phyloP scores from a whole-genome alignment of 305 asterid genomes.

The Solanum aculeatissimum region DNA sequence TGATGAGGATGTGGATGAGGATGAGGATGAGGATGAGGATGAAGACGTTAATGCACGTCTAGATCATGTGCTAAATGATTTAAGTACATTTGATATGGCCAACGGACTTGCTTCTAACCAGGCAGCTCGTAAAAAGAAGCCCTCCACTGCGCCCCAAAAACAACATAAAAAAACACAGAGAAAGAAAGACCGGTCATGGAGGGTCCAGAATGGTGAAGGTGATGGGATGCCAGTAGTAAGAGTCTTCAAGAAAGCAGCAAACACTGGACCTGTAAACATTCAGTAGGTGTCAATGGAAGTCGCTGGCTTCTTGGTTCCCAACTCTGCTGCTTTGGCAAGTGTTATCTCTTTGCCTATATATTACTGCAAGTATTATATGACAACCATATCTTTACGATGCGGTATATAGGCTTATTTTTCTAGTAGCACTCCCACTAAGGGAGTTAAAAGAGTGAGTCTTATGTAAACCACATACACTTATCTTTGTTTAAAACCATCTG shows the following conservation, averaged over 20 bases:
- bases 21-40: slow-evolving; percentile 13
- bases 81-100: slow-evolving; percentile 56
- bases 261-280: slow-evolving; percentile 35
- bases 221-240: slow-evolving; percentile 85
- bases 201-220: slow-evolving; percentile 39
- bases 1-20: slow-evolving; percentile 16
- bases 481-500: not conserved
- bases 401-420: not conserved
- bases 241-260: slow-evolving; percentile 62
- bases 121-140: slow-evolving; percentile 24
- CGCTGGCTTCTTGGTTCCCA: not conserved
- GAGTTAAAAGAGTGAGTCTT: not conserved
- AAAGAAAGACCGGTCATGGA: slow-evolving; percentile 85
- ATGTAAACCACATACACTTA: not conserved
- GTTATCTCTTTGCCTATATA: not conserved
- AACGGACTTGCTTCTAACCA: slow-evolving; percentile 42
- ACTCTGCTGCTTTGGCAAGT: not conserved
- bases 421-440: not conserved
- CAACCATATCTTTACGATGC: not conserved
- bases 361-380: not conserved
- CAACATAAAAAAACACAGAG: slow-evolving; percentile 82
- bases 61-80: slow-evolving; percentile 56
- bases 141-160: slow-evolving; percentile 47
- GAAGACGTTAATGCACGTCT: slow-evolving; percentile 24
- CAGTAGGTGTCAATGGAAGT: not conserved